phyloP scores from a whole-genome alignment of 164 flowering plant genomes.

The Protea cynaroides region DNA sequence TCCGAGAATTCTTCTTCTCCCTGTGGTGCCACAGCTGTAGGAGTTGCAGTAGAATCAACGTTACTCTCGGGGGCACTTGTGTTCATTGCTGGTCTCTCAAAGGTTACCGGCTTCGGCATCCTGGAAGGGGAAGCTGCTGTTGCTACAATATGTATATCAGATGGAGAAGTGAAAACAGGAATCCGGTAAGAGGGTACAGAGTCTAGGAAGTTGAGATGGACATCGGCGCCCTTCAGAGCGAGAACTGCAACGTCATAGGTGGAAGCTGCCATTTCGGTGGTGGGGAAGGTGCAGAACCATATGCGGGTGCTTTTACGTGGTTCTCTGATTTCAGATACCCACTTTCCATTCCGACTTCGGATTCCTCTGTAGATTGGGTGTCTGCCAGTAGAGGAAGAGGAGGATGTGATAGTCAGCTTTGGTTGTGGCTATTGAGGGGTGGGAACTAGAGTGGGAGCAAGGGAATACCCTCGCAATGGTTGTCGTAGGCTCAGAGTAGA shows the following conservation, averaged over 20 bases:
- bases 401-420: too few species aligned
- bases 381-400: not conserved
- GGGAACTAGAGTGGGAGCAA: too few species aligned
- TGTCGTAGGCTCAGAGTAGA: too few species aligned
- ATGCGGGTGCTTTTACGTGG: conserved; percentile 59
- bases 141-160: conserved; percentile 51
- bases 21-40: not conserved
- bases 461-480: too few species aligned
- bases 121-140: conserved; percentile 37
- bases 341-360: conserved; percentile 58
- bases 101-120: conserved; percentile 3
- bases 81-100: not conserved
- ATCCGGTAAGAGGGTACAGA: conserved; percentile 23
- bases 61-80: too few species aligned
- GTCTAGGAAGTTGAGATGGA: conserved; percentile 55
- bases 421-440: too few species aligned
- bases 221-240: conserved; percentile 48
- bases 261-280: conserved; percentile 81
- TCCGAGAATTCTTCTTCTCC: conserved; percentile 30
- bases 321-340: conserved; percentile 83
- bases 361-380: conserved; percentile 54
- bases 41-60: not conserved
- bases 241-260: conserved; percentile 78
- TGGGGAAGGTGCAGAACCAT: conserved; percentile 71
- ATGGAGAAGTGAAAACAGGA: conserved; percentile 41